A percentile compares a stretch with the other conserved stretches of the same genome.
phyloP scores from a whole-genome alignment of 2,329 filamentous ascomycete species.

The Cladorrhinum sp. region DNA sequence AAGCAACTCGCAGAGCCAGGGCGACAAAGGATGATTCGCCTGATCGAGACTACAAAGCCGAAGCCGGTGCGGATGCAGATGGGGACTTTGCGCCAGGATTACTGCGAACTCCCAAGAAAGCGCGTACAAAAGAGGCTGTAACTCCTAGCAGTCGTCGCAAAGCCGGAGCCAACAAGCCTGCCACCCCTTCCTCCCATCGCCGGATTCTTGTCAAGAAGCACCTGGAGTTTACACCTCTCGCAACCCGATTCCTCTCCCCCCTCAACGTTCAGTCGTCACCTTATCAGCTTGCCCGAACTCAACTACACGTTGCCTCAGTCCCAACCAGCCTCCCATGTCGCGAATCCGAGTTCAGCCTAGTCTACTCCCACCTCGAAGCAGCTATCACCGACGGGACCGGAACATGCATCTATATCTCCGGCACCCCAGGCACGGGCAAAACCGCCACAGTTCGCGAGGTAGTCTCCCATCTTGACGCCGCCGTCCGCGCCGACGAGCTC shows the following conservation, averaged over 20 bases:
- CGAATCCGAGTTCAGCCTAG: conserved; percentile 84
- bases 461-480: conserved; percentile 81
- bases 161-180: conserved; percentile 46
- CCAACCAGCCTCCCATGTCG: conserved; percentile 86
- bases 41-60: conserved; percentile 33
- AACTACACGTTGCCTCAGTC: conserved; percentile 90
- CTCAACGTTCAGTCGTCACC: conserved; percentile 75
- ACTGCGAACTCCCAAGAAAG: conserved; percentile 35
- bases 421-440: conserved; percentile 96
- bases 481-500: conserved; percentile 83
- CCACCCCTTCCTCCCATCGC: conserved; percentile 42
- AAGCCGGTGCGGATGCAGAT: conserved; percentile 33
- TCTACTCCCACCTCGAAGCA: conserved; percentile 90
- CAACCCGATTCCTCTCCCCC: conserved; percentile 78
- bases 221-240: conserved; percentile 92
- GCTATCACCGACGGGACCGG: conserved; percentile 92
- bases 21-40: conserved; percentile 28
- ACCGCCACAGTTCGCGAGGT: conserved; percentile 97
- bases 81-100: conserved; percentile 37
- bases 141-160: conserved; percentile 53
- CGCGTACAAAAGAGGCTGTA: conserved; percentile 32
- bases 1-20: conserved; percentile 58
- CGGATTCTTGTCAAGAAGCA: conserved; percentile 75
- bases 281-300: conserved; percentile 84
- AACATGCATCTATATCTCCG: conserved; percentile 97